Base-by-base conservation (phyloP, 139 green algal genomes). In the Tetraselmis chui region DNA sequence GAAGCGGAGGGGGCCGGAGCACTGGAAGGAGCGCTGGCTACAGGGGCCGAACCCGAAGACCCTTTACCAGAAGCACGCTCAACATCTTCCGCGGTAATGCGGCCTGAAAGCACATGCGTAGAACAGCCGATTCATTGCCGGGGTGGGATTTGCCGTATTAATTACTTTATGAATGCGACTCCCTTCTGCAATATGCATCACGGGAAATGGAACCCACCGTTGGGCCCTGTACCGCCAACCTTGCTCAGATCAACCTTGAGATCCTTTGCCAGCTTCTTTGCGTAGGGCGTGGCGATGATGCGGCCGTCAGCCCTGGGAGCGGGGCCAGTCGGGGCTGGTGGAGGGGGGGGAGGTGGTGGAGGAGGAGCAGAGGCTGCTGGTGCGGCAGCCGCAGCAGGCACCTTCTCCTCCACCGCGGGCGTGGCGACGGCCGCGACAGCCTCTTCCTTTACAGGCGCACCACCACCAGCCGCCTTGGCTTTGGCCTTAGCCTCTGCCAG, bases 251-350 rank as follows among this genome's bases (percentile, higher is more conserved):
- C 93, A 1, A 99, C 93, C 83, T 92, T 93, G 59, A 97, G 88
- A 25, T 98, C 89, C 90, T 97, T 98, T 30, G 96, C 96, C 32
- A 98, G 94, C 89, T 98, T 97, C 92, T 99, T 99, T 31, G 96
- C 96, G 84, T 98, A 99, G 28, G 96, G 96, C 0, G 96, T 99
- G 28, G 96, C 96, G 45, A 99, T 93, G 32, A 99, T 84, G 78
- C 95, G 90, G 31, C 93, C 92, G 79, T 97, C 93, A 24, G 91
- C 84, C n/a, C 91, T 88, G 1, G 85, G 59, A 29, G 76, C 83
- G 26, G 90, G 84, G 32, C 77, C 59, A 89, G 75, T 26, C 85
- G 80, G 23, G 82, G 80, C 22, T 90, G 82, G n/a, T 87, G 81
- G 22, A 90, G 79, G 22, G 89, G 79, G 2, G 87, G 79, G 0